A percentile compares a stretch with the other conserved stretches of the same genome.
phyloP scores from a whole-genome alignment of 148 eudicot species.

The Rhododendron simsii region DNA sequence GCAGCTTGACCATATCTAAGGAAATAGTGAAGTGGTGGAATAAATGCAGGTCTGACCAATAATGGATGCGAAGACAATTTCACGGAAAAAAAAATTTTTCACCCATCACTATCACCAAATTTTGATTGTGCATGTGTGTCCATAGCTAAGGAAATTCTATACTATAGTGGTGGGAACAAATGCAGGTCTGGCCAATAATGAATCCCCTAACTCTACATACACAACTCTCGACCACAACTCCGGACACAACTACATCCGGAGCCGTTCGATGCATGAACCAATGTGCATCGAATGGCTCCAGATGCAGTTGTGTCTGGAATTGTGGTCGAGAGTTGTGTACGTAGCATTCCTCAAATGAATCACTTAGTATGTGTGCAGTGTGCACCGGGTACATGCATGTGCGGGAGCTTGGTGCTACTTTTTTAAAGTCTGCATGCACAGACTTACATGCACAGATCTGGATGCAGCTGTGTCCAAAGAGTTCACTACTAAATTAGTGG shows the following conservation, averaged over 20 bases:
- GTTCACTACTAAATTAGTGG: too few relatives aligned
- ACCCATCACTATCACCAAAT: not conserved
- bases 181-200: not conserved
- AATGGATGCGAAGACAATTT: not conserved
- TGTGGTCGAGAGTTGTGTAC: not conserved
- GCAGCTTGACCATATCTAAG: not conserved
- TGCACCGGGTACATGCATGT: not conserved
- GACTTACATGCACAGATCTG: not conserved
- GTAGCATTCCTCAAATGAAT: too few relatives aligned
- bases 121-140: conserved; percentile 1
- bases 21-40: not conserved
- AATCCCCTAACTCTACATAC: not conserved
- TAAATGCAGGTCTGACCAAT: not conserved
- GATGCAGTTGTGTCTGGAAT: not conserved
- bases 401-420: not conserved
- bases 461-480: not conserved
- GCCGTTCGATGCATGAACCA: too few relatives aligned
- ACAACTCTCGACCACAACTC: not conserved
- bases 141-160: not conserved
- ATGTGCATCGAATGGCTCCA: not conserved
- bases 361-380: not conserved
- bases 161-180: not conserved
- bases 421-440: not conserved
- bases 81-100: not conserved
- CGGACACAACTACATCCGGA: too few relatives aligned